Evolutionary conservation across 202 grass and related monocot genomes (phyloP), one percentile per base, ranked within the genome.

Genomic region (Schoenoplectus tabernaemontani): DNA sequence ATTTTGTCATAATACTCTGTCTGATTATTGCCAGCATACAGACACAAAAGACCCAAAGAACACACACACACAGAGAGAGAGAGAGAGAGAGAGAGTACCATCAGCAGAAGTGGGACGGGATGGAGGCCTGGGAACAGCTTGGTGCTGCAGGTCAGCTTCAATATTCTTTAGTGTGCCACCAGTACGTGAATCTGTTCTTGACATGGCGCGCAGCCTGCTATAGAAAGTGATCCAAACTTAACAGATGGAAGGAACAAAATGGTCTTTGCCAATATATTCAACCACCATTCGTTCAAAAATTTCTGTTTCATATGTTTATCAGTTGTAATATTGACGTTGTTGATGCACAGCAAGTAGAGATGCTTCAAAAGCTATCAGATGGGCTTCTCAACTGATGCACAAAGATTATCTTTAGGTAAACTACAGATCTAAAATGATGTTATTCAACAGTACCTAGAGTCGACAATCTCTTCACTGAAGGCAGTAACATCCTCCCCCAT

Each of bases 81-180:
- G 38, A 76, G 38, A 46, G 48, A 79, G 76, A 79, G 77, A 64
- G 78, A 41, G 5, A 2, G 2, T 80, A 80, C 78, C 78, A 63
- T 80, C 78, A 80, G 57, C 78, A 80, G 78, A 80, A 80, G 78
- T 64, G 10, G 78, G 78, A 33, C 78, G 78, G 17, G 78, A 80
- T 12, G 78, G 78, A 64, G 78, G 59, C 57, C 58, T 80, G 42
- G 78, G 41, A 65, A 60, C 43, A 20, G 24, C 26, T 32, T 63
- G 41, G 13, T 63, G 58, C 60, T 80, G 78, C 11, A 34, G 42
- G 48, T 80, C 78, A n/a, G 11, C 23, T 48, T 80, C 78, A 0
- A 3, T 80, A 48, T 20, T 60, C 22, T 80, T 80, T 63, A 63
- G 41, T 47, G 57, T 65, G 38, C 57, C 33, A 47, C n/a, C 38